Base-by-base conservation (phyloP, 352 stramenopile species). In the Saprolegnia diclina region DNA sequence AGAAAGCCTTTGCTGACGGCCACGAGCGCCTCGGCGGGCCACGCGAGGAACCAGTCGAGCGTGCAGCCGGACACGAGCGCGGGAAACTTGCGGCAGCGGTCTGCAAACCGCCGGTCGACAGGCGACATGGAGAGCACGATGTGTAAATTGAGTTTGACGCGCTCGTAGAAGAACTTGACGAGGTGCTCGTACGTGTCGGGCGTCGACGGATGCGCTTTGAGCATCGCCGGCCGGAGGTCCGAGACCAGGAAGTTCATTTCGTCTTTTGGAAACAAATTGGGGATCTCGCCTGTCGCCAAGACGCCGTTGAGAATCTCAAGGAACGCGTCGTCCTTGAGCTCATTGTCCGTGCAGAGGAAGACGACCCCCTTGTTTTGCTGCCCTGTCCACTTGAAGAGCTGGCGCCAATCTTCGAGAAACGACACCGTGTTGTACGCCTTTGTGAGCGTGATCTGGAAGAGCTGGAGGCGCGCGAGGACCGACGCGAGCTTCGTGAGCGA, bases 251-350 rank as follows among this genome's bases (percentile, higher is more conserved):
- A 87, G 1, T 80, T 77, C 26, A 97, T 72, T 72, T 97, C 90
- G 57, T 97, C 91, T 32, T 92, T 88, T 10, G 88, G 83, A 71
- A 96, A 97, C 4, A 97, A 69, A 9, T 87, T 87, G 2, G 88
- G 76, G 4, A 97, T 74, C 61, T 97, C 89, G 1, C 91, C 89
- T 1, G 84, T 93, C 5, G 86, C 87, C 7, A 97, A 72, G 9
- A 97, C 76, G 63, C 78, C 79, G 65, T 97, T 97, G 42, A 97
- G 85, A 38, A 91, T 77, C 52, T 97, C 91, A 0, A 97, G 65
- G 70, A 97, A 97, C 0, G 75, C 77, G 32, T 97, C 90, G 44
- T 96, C 83, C 71, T 97, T 96, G 72, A 97, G 90, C 67, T 97
- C 88, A 0, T 79, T 78, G 64, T 97, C 90, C 0, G 89, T 96